A percentile compares a stretch with the other conserved stretches of the same genome.
phyloP scores from a whole-genome alignment of 768 basidiomycete species.

The Glaciozyma antarctica region DNA sequence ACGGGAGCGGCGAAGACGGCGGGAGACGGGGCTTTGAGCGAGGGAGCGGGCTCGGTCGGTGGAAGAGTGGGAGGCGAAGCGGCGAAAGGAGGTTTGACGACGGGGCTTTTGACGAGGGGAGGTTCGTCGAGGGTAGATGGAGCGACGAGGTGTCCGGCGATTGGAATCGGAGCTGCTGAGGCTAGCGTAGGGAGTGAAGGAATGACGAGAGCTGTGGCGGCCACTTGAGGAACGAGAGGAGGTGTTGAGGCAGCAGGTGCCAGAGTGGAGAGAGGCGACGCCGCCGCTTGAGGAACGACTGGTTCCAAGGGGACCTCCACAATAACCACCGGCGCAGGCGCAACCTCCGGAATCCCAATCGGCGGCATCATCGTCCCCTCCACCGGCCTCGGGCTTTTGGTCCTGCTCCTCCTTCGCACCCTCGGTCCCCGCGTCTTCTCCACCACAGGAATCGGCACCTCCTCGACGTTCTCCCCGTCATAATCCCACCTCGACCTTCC shows the following conservation, averaged over 20 bases:
- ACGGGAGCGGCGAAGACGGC: background rate
- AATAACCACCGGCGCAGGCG: no score
- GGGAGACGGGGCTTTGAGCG: background rate
- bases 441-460: background rate
- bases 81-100: conserved; percentile 46
- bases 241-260: no score
- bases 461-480: background rate
- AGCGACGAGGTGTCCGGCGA: no score
- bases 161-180: no score
- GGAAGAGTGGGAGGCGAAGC: conserved; percentile 40
- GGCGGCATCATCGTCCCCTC: conserved; percentile 18
- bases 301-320: no score
- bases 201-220: no score
- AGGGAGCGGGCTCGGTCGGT: background rate
- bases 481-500: conserved; percentile 8
- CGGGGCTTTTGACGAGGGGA: conserved; percentile 21
- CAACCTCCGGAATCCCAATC: no score
- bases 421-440: background rate
- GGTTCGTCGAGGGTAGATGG: no score
- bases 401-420: conserved; percentile 47
- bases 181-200: no score
- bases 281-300: no score
- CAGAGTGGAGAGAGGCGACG: no score
- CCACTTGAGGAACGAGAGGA: no score
- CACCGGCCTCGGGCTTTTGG: conserved; percentile 46